Base-by-base conservation (phyloP, 306 rosid species). In the Vachellia collinsii region DNA sequence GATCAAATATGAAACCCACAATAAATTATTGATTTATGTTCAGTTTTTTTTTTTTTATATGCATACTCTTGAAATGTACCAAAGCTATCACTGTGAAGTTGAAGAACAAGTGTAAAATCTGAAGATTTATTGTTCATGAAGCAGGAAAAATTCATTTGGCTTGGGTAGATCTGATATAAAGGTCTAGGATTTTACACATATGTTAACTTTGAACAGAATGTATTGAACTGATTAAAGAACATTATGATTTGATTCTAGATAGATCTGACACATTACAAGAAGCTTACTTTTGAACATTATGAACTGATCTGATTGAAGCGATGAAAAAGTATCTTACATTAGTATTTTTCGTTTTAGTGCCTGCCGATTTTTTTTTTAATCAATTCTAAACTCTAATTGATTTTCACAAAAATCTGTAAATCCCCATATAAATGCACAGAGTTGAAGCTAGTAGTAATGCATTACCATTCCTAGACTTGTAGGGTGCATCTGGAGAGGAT, bases 81-180 rank as follows among this genome's bases (percentile, higher is more conserved):
- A 56, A 37, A 68, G 20, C 19, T 75, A 53, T 66, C 19, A 66
- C 43, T 39, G 36, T 23, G 14, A 50, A 13, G 19, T 3, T 79
- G 17, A 79, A 9, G 9, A 19, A 3, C 46, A 6, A 50, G 6
- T 39, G 47, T 11, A 69, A 41, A 41, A n/a, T 6, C 41, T 43
- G 39, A 43, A 58, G 71, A 74, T 7, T 54, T 19, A 54, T 29
- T n/a, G 16, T 22, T 59, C 38, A 17, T 46, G 39, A 43, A 4
- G 48, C n/a, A 4, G 7, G 78, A 29, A 62, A 48, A 62, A 62
- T 72, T 47, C 25, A 44, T 23, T 41, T 1, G 37, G 39, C 48
- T 22, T 73, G 74, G 12, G 46, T 50, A 37, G 54, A 75, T 81
- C 77, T 56, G 25, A 51, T 75, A 22, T 34, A 69, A 69, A n/a